Evolutionary conservation across 257 asterid species (phyloP).

Genomic region (Sherardia arvensis): DNA sequence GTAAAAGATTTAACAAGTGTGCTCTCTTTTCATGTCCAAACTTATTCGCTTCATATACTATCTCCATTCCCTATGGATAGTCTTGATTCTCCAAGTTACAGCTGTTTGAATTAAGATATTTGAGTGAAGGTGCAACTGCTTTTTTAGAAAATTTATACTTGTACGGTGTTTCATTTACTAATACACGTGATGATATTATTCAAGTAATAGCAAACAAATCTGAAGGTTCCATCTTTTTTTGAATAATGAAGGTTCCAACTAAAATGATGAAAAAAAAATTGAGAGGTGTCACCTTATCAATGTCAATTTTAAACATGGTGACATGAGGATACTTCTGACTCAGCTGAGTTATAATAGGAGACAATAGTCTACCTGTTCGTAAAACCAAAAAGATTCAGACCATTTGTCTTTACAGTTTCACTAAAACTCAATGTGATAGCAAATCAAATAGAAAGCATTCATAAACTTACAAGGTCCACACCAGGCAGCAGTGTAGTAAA

Average conservation of each 20-base stretch:
- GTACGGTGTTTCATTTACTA: too few species aligned
- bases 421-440: not conserved
- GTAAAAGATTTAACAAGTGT: too few species aligned
- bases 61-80: not conserved
- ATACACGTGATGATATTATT: not conserved
- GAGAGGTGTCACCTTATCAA: constrained; percentile 56
- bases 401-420: not conserved
- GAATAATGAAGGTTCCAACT: too few species aligned
- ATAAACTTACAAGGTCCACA: constrained; percentile 89
- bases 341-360: constrained; percentile 73
- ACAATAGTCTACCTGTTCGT: constrained; percentile 61
- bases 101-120: not conserved
- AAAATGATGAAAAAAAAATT: not conserved
- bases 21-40: too few species aligned
- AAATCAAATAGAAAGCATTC: not conserved
- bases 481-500: constrained; percentile 98
- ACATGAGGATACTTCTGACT: constrained; percentile 89
- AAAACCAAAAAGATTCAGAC: constrained; percentile 2
- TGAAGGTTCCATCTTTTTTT: too few species aligned
- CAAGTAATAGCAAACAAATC: not conserved
- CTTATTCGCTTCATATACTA: not conserved
- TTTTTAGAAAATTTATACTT: not conserved
- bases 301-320: constrained; percentile 78
- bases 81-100: not conserved
- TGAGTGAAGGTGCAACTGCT: not conserved